Conservation (phyloP, 1,284 basidiomycete genomes). For the Lentinula novae-zelandiae region DNA sequence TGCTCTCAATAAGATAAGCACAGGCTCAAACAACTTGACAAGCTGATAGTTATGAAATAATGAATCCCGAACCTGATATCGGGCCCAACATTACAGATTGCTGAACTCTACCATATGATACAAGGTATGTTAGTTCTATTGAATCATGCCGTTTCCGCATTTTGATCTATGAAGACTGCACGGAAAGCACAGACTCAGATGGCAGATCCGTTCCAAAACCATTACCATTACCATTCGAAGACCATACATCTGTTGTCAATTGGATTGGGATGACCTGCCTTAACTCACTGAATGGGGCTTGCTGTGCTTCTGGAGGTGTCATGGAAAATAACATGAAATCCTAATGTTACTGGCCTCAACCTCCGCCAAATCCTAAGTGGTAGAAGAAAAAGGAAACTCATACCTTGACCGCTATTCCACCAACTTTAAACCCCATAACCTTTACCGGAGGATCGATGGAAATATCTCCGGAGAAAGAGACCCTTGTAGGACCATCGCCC, state of each 20-base stretch:
- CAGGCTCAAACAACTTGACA: too few relatives aligned
- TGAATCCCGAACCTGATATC: too few relatives aligned
- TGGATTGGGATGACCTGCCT: conserved; percentile 58
- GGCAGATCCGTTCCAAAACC: conserved; percentile 23
- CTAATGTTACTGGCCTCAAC: conserved; percentile 27
- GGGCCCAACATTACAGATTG: too few relatives aligned
- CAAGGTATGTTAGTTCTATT: too few relatives aligned
- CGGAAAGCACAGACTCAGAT: conserved; percentile 21
- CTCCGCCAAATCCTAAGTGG: neutral
- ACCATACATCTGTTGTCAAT: conserved; percentile 64
- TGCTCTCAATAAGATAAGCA: too few relatives aligned
- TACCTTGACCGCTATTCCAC: conserved; percentile 64
- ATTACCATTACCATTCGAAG: conserved; percentile 34
- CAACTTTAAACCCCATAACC: conserved; percentile 59
- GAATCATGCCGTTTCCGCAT: too few relatives aligned
- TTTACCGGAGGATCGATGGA: conserved; percentile 42
- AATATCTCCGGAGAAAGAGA: conserved; percentile 60
- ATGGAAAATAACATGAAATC: conserved; percentile 63
- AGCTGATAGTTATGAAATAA: too few relatives aligned
- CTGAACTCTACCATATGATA: too few relatives aligned
- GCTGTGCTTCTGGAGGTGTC: conserved; percentile 49
- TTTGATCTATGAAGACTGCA: conserved; percentile 18
- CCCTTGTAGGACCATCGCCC: conserved; percentile 59
- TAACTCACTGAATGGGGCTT: conserved; percentile 54
- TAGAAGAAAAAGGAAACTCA: neutral